Conservation (phyloP, 225 moss, liverwort and hornwort genomes). For the Pleurozium schreberi region DNA sequence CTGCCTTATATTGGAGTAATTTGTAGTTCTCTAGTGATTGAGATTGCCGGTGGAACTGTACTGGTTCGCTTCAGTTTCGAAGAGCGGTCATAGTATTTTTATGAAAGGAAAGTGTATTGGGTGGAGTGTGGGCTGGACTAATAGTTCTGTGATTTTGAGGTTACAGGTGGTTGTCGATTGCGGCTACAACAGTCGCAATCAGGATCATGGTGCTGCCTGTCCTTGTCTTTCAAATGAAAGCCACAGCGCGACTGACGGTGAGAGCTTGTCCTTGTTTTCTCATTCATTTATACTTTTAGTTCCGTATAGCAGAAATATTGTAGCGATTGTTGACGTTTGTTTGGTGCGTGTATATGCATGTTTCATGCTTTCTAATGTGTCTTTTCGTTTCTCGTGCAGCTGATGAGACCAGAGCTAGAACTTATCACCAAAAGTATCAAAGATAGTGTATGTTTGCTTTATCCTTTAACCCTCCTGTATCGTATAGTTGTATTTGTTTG, state of each 20-base stretch:
- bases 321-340: background rate
- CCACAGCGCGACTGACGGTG: constrained; percentile 87
- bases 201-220: constrained; percentile 79
- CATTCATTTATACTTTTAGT: background rate
- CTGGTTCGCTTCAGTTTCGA: background rate
- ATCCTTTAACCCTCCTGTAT: background rate
- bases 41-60: background rate
- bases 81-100: background rate
- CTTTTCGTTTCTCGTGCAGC: constrained; percentile 36
- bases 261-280: background rate
- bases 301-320: background rate
- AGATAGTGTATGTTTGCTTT: constrained; percentile 47
- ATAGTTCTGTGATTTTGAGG: background rate
- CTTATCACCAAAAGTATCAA: constrained; percentile 84
- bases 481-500: background rate
- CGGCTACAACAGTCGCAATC: constrained; percentile 84
- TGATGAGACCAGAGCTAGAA: constrained; percentile 94
- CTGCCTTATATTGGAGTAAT: background rate
- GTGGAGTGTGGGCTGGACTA: background rate
- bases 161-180: constrained; percentile 96
- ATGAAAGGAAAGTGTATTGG: background rate
- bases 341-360: background rate
- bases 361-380: background rate
- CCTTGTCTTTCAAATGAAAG: constrained; percentile 90
- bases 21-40: background rate